These are phyloP conservation scores for Sordaria brevicollis DNA, from an alignment of 495 filamentous ascomycete species.

Conservation along the genomic window DNA sequence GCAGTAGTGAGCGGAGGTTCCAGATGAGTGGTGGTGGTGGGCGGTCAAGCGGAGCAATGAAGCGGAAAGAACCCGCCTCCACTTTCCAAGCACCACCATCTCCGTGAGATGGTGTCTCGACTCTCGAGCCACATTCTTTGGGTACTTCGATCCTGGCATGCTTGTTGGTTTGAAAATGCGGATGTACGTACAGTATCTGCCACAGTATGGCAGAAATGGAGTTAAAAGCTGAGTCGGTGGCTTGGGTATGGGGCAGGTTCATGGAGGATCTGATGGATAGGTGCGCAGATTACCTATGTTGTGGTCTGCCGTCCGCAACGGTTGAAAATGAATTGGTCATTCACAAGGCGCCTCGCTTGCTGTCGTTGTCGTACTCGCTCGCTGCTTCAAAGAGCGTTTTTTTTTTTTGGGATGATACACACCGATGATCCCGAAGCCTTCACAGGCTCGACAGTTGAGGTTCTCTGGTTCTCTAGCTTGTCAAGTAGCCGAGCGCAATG, in stretches of 20 bases:
- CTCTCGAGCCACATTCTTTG: neutral
- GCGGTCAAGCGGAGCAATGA: slow-evolving; percentile 25
- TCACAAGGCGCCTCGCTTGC: neutral
- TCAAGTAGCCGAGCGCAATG: neutral
- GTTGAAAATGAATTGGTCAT: neutral
- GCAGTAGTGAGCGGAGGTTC: neutral
- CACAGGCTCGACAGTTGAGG: no score
- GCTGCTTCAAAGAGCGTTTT: neutral
- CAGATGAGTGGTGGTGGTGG: slow-evolving; percentile 4
- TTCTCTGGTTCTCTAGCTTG: neutral
- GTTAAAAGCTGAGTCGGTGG: neutral
- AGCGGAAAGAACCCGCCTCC: slow-evolving; percentile 7
- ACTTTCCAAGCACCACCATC: neutral
- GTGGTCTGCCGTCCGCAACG: neutral
- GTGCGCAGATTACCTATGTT: neutral
- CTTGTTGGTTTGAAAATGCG: neutral
- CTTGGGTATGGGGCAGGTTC: neutral
- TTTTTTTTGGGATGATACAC: neutral
- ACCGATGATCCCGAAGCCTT: neutral
- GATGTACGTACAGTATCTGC: neutral
- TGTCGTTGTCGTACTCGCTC: neutral
- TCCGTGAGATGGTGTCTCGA: neutral
- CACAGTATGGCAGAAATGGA: neutral
- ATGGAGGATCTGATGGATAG: neutral
- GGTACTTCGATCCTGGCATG: neutral